A percentile compares a stretch with the other conserved stretches of the same genome.
Conservation (phyloP, 2,329 filamentous ascomycete species). For the Botrytis pseudocinerea region DNA sequence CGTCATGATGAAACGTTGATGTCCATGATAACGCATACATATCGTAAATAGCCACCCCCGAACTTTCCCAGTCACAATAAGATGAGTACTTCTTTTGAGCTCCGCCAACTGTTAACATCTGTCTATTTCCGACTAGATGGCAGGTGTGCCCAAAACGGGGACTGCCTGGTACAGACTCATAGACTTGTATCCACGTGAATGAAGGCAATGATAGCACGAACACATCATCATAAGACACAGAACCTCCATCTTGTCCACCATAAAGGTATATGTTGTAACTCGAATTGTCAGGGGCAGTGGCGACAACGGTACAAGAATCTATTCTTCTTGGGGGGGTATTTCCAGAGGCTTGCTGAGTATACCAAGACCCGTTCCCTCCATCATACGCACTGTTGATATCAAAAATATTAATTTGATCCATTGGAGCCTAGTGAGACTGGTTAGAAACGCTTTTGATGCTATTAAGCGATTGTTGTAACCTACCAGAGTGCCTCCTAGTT, state of each 20-base stretch:
- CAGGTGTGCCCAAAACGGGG: constrained; percentile 47
- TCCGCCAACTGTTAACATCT: constrained; percentile 48
- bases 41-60: constrained; percentile 41
- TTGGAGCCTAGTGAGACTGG: constrained; percentile 23
- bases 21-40: constrained; percentile 39
- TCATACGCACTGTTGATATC: constrained; percentile 43
- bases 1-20: constrained; percentile 37
- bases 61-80: constrained; percentile 41
- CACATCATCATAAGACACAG: constrained; percentile 45
- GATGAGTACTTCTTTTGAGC: constrained; percentile 16
- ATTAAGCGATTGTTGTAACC: not conserved
- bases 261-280: constrained; percentile 52
- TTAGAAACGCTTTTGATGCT: not conserved
- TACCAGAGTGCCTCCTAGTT: constrained; percentile 20
- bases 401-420: constrained; percentile 45
- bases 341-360: constrained; percentile 46
- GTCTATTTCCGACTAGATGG: constrained; percentile 42
- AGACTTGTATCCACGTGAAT: constrained; percentile 46
- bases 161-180: constrained; percentile 38
- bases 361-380: constrained; percentile 42
- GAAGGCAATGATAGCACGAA: constrained; percentile 49
- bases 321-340: constrained; percentile 45
- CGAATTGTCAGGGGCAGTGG: constrained; percentile 47
- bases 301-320: constrained; percentile 47
- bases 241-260: constrained; percentile 46